Evolutionary conservation across 768 basidiomycete species (phyloP).

Genomic region (Leccinellum luteum): DNA sequence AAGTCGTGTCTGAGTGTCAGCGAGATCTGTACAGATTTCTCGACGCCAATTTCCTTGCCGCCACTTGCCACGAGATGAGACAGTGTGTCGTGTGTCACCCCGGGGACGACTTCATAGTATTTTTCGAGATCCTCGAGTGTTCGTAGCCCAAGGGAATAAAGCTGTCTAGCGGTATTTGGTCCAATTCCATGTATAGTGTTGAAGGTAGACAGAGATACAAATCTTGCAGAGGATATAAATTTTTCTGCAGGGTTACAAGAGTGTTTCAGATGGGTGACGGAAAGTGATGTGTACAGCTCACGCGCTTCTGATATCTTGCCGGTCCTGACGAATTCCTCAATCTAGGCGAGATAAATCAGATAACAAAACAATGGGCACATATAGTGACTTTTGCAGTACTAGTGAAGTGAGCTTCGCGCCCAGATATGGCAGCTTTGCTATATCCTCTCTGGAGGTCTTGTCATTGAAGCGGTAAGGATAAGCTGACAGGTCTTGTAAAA

Average conservation of each 20-base stretch:
- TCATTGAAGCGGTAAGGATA: constrained; percentile 45
- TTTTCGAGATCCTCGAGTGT: constrained; percentile 66
- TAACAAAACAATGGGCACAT: not conserved
- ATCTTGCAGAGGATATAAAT: constrained; percentile 50
- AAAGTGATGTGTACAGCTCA: constrained; percentile 17
- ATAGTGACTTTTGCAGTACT: constrained; percentile 28
- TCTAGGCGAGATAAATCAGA: constrained; percentile 35
- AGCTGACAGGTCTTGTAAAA: constrained; percentile 32
- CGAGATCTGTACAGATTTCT: constrained; percentile 52
- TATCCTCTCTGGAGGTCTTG: constrained; percentile 36
- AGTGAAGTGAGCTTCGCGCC: constrained; percentile 52
- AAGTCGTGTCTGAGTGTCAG: constrained; percentile 61
- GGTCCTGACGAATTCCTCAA: constrained; percentile 56
- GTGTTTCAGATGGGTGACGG: not conserved
- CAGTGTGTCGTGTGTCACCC: constrained; percentile 32
- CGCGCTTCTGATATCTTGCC: constrained; percentile 62
- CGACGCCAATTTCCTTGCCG: constrained; percentile 25
- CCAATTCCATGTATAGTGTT: constrained; percentile 72
- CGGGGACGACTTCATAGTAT: constrained; percentile 47
- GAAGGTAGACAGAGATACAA: constrained; percentile 55
- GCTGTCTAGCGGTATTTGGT: constrained; percentile 58
- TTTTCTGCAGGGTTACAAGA: constrained; percentile 37
- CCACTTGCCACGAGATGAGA: constrained; percentile 22
- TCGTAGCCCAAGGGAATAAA: constrained; percentile 65
- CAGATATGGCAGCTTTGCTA: constrained; percentile 44